Base-by-base conservation (phyloP, 192 early-diverging fungal species). In the Pilaira anomala region DNA sequence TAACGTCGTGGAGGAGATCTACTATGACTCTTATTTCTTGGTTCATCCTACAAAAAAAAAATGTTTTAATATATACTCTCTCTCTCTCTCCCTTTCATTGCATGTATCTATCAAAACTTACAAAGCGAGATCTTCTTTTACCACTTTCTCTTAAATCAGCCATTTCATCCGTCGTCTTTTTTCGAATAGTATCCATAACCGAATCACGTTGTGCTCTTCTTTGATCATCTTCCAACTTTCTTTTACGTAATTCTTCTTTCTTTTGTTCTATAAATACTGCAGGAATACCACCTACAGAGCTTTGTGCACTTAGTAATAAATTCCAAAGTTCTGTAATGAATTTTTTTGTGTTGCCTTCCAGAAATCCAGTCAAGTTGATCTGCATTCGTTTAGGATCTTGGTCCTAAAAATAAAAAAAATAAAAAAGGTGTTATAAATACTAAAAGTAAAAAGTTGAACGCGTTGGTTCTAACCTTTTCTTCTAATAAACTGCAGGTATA, bases 331-430 rank as follows among this genome's bases (percentile, higher is more conserved):
- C 87, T 39, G 85, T 78, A 67, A 97, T 87, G 76, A 99, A 98
- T 4, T 60, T 71, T 29, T 79, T 77, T 5, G 97, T 80, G 30
- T 91, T 93, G 19, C 78, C 80, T 66, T 95, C 93, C 19, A 99
- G 75, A 62, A 99, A 99, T 11, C 95, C 94, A 2, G 94, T 94
- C 8, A 99, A 78, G 63, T 93, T 93, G 60, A 98, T 93, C 73
- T 99, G 97, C 80, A 99, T 93, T 18, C 81, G 66, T 62, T 87
- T 88, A 41, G 95, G 92, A 75, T 98, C 96, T 11, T 88, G 85
- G 3, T 75, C 81, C 82, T 90, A 48, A 36, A 64, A 42, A 62
- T 54, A 30, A 12, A 56, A 3, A 52, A 2, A 29, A 24, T 30
- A 3, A 45, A 53, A 48, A 5, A 22, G 24, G 29, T 18, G 42